Evolutionary conservation across 306 rosid species (phyloP).

Genomic region (Spatholobus suberectus): DNA sequence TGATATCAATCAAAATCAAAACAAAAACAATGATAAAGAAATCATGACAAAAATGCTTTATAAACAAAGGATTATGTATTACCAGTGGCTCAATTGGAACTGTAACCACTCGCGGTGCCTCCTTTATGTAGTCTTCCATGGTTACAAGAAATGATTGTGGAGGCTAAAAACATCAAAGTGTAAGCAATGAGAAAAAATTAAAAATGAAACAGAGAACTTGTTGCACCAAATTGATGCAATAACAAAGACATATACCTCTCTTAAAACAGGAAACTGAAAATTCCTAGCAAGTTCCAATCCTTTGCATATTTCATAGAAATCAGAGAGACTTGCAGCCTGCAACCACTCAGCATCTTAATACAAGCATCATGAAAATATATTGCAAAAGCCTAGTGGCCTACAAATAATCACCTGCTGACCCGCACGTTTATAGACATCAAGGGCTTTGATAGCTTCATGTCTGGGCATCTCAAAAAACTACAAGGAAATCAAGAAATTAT

Average conservation of each 20-base stretch:
- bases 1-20: not conserved
- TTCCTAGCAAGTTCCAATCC: conserved; percentile 87
- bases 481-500: conserved; percentile 22
- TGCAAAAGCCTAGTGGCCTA: not conserved
- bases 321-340: conserved; percentile 78
- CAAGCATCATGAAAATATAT: conserved; percentile 16
- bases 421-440: conserved; percentile 84
- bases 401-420: conserved; percentile 74
- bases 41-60: not conserved
- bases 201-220: not conserved
- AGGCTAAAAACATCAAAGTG: conserved; percentile 58
- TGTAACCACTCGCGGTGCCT: conserved; percentile 76
- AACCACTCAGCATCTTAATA: conserved; percentile 29
- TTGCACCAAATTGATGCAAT: not conserved
- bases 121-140: conserved; percentile 83
- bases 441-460: conserved; percentile 80
- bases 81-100: conserved; percentile 84
- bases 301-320: conserved; percentile 78
- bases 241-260: conserved; percentile 60
- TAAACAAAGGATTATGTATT: conserved; percentile 19
- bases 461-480: conserved; percentile 94
- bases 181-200: not conserved
- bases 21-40: not conserved
- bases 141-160: conserved; percentile 84
- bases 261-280: conserved; percentile 82